These are phyloP conservation scores for Pistacia integerrima DNA, from an alignment of 345 rosid genomes.

Conservation along the genomic window DNA sequence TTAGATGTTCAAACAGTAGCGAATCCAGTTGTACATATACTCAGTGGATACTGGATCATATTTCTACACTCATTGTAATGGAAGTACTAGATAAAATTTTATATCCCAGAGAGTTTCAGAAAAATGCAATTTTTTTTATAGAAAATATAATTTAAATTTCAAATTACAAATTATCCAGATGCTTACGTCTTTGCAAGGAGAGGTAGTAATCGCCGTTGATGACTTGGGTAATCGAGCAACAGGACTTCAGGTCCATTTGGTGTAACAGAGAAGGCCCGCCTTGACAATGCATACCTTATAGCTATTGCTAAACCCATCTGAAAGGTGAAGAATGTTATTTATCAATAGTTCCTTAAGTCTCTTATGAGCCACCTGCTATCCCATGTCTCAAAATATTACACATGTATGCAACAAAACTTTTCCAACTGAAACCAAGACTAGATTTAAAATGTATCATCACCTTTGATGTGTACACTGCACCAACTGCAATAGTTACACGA, in stretches of 20 bases:
- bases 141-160: background rate
- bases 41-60: background rate
- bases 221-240: constrained; percentile 92
- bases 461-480: constrained; percentile 72
- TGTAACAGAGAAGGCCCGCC: constrained; percentile 75
- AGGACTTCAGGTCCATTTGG: constrained; percentile 82
- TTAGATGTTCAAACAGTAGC: background rate
- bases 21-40: background rate
- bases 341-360: background rate
- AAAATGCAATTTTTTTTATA: background rate
- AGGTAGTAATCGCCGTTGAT: constrained; percentile 88
- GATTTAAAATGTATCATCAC: constrained; percentile 32
- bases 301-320: constrained; percentile 82
- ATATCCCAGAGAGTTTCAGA: constrained; percentile 5
- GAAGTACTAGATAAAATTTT: background rate
- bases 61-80: background rate
- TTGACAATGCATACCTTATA: constrained; percentile 74
- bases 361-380: background rate
- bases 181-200: constrained; percentile 92
- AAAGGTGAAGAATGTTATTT: constrained; percentile 16
- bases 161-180: background rate
- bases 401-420: constrained; percentile 1
- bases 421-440: constrained; percentile 3
- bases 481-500: constrained; percentile 69
- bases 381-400: background rate